Evolutionary conservation across 768 basidiomycete species (phyloP), one percentile per base, ranked within the genome.

Genomic region (Pisolithus tinctorius): DNA sequence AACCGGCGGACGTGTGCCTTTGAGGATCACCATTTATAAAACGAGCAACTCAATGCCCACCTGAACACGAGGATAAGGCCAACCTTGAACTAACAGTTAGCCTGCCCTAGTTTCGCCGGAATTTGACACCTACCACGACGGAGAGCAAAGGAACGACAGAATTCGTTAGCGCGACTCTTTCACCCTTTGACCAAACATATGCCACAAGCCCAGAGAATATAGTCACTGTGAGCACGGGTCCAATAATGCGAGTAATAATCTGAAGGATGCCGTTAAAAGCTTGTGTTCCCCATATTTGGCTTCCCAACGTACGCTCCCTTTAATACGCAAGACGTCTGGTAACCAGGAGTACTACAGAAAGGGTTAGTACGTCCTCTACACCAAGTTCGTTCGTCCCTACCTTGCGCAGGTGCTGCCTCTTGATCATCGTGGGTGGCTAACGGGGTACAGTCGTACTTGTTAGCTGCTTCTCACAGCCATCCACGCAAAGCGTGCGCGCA

Each of bases 21-120:
- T 29, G 41, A 29, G 10, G 6, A 5, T 36, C 45, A 20, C n/a
- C 10, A 13, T 6, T 9, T 1, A n/a, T 20, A 20, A 34, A 11
- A 25, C 9, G 31, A 20, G 47, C 4, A 45, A 16, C 47, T 29
- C 9, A 25, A 16, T 47, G 54, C 79, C 60, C 56, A 83, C 89
- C 90, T 79, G 65, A 92, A 93, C 2, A 93, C 92, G 31, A 95
- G 74, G 49, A 95, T 83, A 52, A 96, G 75, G 58, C 92, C 93
- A 47, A 94, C 88, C 88, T 90, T 44, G 5, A 14, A 14, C 27
- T 53, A 10, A 30, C 9, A 45, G 26, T 58, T 51, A 52, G 30
- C 47, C 38, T 38, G 45, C 31, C 16, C 20, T 9, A 11, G 26
- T 39, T 13, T 23, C 11, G 34, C 39, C 44, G 26, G 16, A 6